phyloP scores from a whole-genome alignment of 2,329 filamentous ascomycete genomes.

The Didymella exigua region DNA sequence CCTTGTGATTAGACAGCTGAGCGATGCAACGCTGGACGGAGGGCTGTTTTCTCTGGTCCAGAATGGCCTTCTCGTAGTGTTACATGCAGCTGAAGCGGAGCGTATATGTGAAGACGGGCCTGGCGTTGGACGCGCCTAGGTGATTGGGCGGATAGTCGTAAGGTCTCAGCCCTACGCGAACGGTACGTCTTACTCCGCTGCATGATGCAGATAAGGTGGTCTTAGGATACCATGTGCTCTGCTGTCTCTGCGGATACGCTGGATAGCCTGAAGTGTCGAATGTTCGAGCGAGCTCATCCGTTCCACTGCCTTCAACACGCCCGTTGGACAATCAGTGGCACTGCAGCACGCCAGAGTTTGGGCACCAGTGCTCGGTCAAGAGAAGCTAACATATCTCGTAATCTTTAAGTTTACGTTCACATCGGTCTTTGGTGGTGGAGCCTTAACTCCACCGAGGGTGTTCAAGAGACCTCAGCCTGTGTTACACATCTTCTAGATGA shows the following conservation, averaged over 20 bases:
- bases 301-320: not conserved
- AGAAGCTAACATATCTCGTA: not conserved
- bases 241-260: not conserved
- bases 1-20: constrained; percentile 2
- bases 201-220: constrained; percentile 1
- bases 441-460: not conserved
- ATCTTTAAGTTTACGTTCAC: not conserved
- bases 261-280: not conserved
- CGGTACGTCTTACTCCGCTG: constrained; percentile 13
- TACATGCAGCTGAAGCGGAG: constrained; percentile 18
- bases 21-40: constrained; percentile 17
- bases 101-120: constrained; percentile 4
- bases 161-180: constrained; percentile 14
- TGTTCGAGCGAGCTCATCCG: not conserved
- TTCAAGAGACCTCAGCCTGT: not conserved
- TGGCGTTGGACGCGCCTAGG: not conserved
- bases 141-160: constrained; percentile 8
- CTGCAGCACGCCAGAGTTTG: not conserved
- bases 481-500: not conserved
- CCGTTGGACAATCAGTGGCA: not conserved
- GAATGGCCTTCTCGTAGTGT: not conserved
- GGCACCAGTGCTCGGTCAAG: not conserved
- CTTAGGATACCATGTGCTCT: constrained; percentile 7
- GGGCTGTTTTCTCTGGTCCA: not conserved
- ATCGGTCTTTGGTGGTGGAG: not conserved